Evolutionary conservation across 2,329 filamentous ascomycete genomes (phyloP).

Genomic region (Pseudodiploospora longispora): DNA sequence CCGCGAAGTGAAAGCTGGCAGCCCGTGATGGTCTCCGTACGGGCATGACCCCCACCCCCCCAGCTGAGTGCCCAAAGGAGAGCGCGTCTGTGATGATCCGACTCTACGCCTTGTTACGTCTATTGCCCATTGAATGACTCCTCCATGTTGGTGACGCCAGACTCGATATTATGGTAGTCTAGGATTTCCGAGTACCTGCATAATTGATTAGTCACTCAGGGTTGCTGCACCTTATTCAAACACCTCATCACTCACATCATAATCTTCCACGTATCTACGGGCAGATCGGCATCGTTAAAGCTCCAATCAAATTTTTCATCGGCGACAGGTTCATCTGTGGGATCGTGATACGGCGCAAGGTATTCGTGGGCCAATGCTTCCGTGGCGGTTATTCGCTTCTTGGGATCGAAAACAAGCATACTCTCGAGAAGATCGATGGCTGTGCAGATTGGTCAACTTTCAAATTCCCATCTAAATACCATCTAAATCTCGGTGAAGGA

Average conservation of each 20-base stretch:
- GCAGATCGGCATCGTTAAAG: conserved; percentile 95
- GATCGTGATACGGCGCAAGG: conserved; percentile 92
- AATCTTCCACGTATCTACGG: conserved; percentile 99
- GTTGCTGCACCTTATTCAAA: background rate
- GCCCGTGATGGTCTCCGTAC: no score
- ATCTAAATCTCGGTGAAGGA: background rate
- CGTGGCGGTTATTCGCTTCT: conserved; percentile 81
- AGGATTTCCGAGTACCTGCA: conserved; percentile 95
- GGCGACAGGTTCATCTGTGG: conserved; percentile 88
- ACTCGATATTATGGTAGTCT: conserved; percentile 92
- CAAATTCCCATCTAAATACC: background rate
- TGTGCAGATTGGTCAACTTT: conserved; percentile 22
- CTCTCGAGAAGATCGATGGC: conserved; percentile 89
- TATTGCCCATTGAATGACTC: conserved; percentile 31
- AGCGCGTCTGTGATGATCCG: background rate
- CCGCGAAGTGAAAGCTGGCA: no score
- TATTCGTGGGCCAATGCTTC: conserved; percentile 88
- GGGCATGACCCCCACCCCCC: no score
- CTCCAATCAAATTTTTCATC: conserved; percentile 99
- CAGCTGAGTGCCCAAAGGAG: no score
- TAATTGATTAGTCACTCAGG: background rate
- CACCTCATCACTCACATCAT: conserved; percentile 71
- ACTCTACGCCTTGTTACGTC: conserved; percentile 4
- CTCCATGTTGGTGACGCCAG: conserved; percentile 31
- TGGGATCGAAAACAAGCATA: conserved; percentile 98